These are phyloP conservation scores for Pseudoturritis turrita DNA, from an alignment of 345 rosid species.

Conservation along the genomic window DNA sequence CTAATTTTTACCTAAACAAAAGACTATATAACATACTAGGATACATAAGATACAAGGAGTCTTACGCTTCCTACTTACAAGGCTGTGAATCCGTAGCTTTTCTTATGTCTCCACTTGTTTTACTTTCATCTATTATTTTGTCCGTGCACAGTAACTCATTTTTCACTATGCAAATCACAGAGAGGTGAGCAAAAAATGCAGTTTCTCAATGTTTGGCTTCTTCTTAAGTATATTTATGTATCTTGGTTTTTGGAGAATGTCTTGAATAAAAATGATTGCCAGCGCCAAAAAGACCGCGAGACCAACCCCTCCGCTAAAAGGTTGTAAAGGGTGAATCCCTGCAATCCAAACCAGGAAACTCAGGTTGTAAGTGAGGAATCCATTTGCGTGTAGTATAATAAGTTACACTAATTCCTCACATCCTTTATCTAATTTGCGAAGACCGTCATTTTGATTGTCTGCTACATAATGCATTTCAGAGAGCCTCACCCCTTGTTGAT, in stretches of 20 bases:
- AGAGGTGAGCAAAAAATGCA: neutral
- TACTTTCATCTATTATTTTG: too few species aligned
- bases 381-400: slow-evolving; percentile 58
- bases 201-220: neutral
- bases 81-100: too few species aligned
- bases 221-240: neutral
- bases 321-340: slow-evolving; percentile 62
- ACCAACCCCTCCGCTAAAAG: slow-evolving; percentile 79
- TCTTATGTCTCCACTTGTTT: too few species aligned
- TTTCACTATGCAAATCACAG: neutral
- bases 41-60: too few species aligned
- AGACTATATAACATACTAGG: too few species aligned
- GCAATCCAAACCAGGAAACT: slow-evolving; percentile 56
- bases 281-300: slow-evolving; percentile 43
- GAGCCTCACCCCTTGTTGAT: slow-evolving; percentile 43
- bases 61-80: too few species aligned
- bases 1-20: too few species aligned
- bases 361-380: slow-evolving; percentile 44
- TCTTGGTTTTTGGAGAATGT: slow-evolving; percentile 24
- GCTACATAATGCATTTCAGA: slow-evolving; percentile 31
- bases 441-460: slow-evolving; percentile 26
- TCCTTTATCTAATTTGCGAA: slow-evolving; percentile 25
- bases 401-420: slow-evolving; percentile 45
- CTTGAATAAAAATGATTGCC: slow-evolving; percentile 65
- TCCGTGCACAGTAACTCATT: neutral